Conservation (phyloP, 495 filamentous ascomycete genomes). For the Melanomma pulvis-pyrius region DNA sequence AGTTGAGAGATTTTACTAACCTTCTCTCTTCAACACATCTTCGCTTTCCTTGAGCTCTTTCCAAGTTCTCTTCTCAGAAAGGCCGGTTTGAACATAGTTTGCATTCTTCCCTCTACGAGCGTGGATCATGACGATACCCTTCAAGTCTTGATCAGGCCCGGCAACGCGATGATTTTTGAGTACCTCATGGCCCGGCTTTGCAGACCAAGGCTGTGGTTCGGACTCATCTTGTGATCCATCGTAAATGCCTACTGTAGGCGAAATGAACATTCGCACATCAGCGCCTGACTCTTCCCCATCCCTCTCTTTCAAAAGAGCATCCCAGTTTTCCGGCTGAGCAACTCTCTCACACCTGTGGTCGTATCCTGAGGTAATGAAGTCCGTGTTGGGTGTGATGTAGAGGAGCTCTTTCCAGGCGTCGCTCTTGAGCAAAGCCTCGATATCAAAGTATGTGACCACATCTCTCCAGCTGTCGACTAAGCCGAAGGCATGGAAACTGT, state of each 20-base stretch:
- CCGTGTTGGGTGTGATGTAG: slow-evolving; percentile 24
- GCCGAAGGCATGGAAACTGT: slow-evolving; percentile 32
- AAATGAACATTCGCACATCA: slow-evolving; percentile 29
- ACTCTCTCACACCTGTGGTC: slow-evolving; percentile 21
- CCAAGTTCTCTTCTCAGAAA: slow-evolving; percentile 28
- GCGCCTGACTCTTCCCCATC: slow-evolving; percentile 31
- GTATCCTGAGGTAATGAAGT: slow-evolving; percentile 29
- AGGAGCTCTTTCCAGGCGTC: slow-evolving; percentile 34
- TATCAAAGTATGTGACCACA: slow-evolving; percentile 32
- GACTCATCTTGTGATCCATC: not conserved
- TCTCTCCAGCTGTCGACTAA: slow-evolving; percentile 27
- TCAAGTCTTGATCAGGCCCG: slow-evolving; percentile 26
- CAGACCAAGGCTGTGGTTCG: slow-evolving; percentile 17
- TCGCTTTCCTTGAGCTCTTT: slow-evolving; percentile 30
- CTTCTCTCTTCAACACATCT: slow-evolving; percentile 9
- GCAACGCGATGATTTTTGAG: slow-evolving; percentile 12
- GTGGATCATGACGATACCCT: slow-evolving; percentile 25
- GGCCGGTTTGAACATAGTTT: slow-evolving; percentile 6
- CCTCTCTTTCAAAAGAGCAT: slow-evolving; percentile 22
- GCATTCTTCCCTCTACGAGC: slow-evolving; percentile 29
- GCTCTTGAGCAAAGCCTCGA: slow-evolving; percentile 29
- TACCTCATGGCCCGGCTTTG: slow-evolving; percentile 28
- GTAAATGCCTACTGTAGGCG: not conserved
- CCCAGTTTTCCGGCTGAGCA: slow-evolving; percentile 30
- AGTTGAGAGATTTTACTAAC: not conserved